Evolutionary conservation across 2,329 filamentous ascomycete species (phyloP).

Genomic region (Penicillium freii): DNA sequence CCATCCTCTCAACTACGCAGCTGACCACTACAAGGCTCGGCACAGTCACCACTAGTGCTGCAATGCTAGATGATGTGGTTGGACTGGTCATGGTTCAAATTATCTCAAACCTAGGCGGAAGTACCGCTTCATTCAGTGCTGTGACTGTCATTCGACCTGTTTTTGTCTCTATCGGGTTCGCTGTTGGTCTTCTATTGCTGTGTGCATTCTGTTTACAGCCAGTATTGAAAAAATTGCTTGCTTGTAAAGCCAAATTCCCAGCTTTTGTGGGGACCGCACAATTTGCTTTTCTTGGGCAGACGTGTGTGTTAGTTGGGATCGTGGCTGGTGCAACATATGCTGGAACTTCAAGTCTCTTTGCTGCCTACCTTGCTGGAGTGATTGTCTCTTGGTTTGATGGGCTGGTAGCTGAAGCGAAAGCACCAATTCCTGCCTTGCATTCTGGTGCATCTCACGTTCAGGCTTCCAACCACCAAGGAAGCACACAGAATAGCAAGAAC

Average conservation of each 20-base stretch:
- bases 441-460: neutral
- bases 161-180: conserved; percentile 47
- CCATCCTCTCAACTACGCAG: conserved; percentile 61
- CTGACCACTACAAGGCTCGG: conserved; percentile 56
- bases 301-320: conserved; percentile 46
- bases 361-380: conserved; percentile 58
- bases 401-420: conserved; percentile 7
- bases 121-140: conserved; percentile 32
- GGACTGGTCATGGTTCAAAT: conserved; percentile 75
- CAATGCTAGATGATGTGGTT: conserved; percentile 25
- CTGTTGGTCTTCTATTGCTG: conserved; percentile 26
- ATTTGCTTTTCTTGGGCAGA: conserved; percentile 45
- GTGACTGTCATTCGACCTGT: conserved; percentile 52
- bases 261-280: conserved; percentile 10
- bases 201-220: conserved; percentile 27
- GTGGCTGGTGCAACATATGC: conserved; percentile 53
- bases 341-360: conserved; percentile 57
- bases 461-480: neutral
- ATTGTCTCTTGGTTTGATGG: conserved; percentile 52
- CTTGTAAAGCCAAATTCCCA: conserved; percentile 9
- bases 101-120: conserved; percentile 62
- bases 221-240: conserved; percentile 5
- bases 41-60: conserved; percentile 55
- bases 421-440: neutral
- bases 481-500: neutral